Conservation (phyloP, 1,284 basidiomycete species). For the Coniophora puteana region DNA sequence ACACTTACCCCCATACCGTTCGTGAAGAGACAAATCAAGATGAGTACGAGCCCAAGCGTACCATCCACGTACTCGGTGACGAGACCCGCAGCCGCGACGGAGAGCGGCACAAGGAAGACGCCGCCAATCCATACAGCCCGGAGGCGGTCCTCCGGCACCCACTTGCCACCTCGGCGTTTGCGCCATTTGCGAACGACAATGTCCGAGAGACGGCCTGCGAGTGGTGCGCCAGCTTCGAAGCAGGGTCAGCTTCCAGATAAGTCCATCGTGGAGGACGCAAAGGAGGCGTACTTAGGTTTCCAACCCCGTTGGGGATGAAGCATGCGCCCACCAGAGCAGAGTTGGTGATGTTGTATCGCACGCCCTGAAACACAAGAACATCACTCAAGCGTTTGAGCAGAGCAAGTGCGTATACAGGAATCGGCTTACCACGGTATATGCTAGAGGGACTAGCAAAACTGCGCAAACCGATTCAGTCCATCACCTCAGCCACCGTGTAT, state of each 20-base stretch:
- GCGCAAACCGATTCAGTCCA: background rate
- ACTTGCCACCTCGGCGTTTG: constrained; percentile 41
- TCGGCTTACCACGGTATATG: constrained; percentile 28
- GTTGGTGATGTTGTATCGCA: constrained; percentile 55
- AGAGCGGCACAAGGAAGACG: constrained; percentile 35
- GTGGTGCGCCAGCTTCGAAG: constrained; percentile 44
- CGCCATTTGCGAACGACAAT: constrained; percentile 41
- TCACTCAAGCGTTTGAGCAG: background rate
- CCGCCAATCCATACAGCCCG: constrained; percentile 44
- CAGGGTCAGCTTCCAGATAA: background rate
- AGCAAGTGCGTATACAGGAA: too few relatives aligned
- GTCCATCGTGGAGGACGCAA: too few relatives aligned
- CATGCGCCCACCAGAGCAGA: constrained; percentile 56
- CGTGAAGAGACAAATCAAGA: constrained; percentile 40
- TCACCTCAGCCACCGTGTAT: background rate
- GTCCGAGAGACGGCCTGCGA: constrained; percentile 54
- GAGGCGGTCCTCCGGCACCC: constrained; percentile 61
- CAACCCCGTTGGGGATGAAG: constrained; percentile 57
- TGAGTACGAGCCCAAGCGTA: constrained; percentile 35
- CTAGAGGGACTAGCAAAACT: constrained; percentile 36
- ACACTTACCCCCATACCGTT: constrained; percentile 47
- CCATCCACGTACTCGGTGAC: constrained; percentile 33
- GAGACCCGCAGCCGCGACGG: constrained; percentile 19
- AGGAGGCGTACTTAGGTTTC: constrained; percentile 52
- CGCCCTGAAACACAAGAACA: constrained; percentile 34